Evolutionary conservation across 257 asterid genomes (phyloP).

Genomic region (Cinchona pubescens): DNA sequence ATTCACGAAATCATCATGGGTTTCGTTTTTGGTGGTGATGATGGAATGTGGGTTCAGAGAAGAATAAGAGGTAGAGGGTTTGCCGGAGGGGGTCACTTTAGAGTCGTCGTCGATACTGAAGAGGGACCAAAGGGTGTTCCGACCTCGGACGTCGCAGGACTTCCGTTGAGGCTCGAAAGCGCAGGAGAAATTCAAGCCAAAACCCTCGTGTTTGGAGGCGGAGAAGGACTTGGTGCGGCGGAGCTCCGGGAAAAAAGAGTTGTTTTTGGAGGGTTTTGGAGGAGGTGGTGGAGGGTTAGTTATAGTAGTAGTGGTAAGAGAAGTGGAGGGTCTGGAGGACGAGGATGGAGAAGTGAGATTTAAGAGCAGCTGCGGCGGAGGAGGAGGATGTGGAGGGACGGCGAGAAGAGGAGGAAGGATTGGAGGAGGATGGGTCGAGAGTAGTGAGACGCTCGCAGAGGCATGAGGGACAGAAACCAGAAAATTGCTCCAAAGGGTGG

Average conservation of each 20-base stretch:
- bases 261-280: slow-evolving; percentile 46
- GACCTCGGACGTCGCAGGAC: slow-evolving; percentile 83
- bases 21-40: slow-evolving; percentile 3
- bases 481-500: slow-evolving; percentile 75
- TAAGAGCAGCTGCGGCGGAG: slow-evolving; percentile 62
- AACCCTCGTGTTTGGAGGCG: slow-evolving; percentile 75
- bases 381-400: slow-evolving; percentile 76
- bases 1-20: slow-evolving; percentile 19
- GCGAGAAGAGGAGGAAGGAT: slow-evolving; percentile 67
- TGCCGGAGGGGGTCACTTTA: slow-evolving; percentile 17
- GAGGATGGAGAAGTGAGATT: slow-evolving; percentile 50
- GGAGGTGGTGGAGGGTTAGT: slow-evolving; percentile 40
- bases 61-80: slow-evolving; percentile 20
- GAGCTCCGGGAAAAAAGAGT: slow-evolving; percentile 60
- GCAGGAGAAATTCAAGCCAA: slow-evolving; percentile 37
- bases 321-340: slow-evolving; percentile 26
- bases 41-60: slow-evolving; percentile 24
- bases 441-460: slow-evolving; percentile 84
- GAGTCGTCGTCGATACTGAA: slow-evolving; percentile 50
- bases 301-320: not conserved
- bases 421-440: slow-evolving; percentile 58
- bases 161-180: slow-evolving; percentile 76
- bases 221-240: slow-evolving; percentile 85
- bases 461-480: slow-evolving; percentile 87
- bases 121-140: slow-evolving; percentile 59